phyloP scores from a whole-genome alignment of 2,329 filamentous ascomycete species.

The Colletotrichum simmondsii region DNA sequence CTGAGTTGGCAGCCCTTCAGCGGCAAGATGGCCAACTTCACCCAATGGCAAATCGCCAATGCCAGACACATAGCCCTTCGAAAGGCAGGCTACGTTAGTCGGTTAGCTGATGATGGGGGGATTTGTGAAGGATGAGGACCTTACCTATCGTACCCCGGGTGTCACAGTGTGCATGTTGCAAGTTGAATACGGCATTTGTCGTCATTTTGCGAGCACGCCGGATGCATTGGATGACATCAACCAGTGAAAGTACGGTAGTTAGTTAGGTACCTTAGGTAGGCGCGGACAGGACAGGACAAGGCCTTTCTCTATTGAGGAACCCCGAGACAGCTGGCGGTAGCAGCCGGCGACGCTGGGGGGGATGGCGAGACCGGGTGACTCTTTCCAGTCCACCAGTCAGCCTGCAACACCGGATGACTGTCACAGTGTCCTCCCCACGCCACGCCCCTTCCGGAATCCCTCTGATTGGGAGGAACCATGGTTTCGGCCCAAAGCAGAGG shows the following conservation, averaged over 20 bases:
- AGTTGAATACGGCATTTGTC: background rate
- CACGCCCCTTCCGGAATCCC: background rate
- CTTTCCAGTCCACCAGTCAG: background rate
- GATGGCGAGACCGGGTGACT: background rate
- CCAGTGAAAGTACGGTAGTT: background rate
- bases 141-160: background rate
- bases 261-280: too few relatives aligned
- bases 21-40: background rate
- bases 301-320: too few relatives aligned
- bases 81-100: background rate
- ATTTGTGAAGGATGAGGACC: background rate
- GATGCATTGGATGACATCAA: background rate
- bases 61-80: background rate
- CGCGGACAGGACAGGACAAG: background rate
- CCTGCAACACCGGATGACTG: background rate
- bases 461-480: constrained; percentile 1
- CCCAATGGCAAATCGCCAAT: background rate
- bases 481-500: constrained; percentile 1
- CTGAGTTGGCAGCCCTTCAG: constrained; percentile 6
- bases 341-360: background rate
- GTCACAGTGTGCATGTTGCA: background rate
- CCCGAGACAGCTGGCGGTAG: background rate
- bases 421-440: background rate
- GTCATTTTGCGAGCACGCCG: background rate
- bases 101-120: background rate